Evolutionary conservation across 2,329 filamentous ascomycete genomes (phyloP).

Genomic region (Aspergillus texensis): DNA sequence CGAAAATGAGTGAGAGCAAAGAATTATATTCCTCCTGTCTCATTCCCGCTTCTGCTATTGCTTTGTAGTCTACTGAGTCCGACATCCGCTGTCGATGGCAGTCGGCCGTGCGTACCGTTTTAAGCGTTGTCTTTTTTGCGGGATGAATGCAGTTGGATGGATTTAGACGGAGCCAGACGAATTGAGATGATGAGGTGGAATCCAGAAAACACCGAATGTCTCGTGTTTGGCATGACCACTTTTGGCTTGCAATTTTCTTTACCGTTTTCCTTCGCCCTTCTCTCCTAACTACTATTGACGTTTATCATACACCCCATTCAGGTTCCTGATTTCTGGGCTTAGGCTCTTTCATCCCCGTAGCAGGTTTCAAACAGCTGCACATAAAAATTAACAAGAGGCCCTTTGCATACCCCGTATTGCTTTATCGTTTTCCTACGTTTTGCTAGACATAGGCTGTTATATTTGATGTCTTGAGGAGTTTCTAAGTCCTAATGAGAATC

Average conservation of each 20-base stretch:
- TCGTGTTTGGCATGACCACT: not conserved
- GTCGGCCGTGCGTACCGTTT: conserved; percentile 17
- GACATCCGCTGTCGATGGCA: conserved; percentile 23
- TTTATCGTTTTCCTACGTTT: not conserved
- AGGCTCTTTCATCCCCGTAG: conserved; percentile 15
- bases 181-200: not conserved
- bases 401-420: not conserved
- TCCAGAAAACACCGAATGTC: not conserved
- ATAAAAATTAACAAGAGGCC: not conserved
- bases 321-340: conserved; percentile 9
- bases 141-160: conserved; percentile 10
- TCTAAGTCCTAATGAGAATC: not conserved
- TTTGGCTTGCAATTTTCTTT: not conserved
- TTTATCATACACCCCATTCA: conserved; percentile 7
- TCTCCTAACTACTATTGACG: conserved; percentile 8
- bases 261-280: not conserved
- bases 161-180: conserved; percentile 4
- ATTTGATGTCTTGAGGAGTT: not conserved
- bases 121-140: conserved; percentile 11
- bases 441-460: not conserved
- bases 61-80: conserved; percentile 31
- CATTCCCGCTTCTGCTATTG: conserved; percentile 26
- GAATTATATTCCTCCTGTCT: conserved; percentile 25
- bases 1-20: conserved; percentile 30
- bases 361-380: conserved; percentile 4